Evolutionary conservation across 164 flowering plant species (phyloP).

Genomic region (Vitis amurensis): DNA sequence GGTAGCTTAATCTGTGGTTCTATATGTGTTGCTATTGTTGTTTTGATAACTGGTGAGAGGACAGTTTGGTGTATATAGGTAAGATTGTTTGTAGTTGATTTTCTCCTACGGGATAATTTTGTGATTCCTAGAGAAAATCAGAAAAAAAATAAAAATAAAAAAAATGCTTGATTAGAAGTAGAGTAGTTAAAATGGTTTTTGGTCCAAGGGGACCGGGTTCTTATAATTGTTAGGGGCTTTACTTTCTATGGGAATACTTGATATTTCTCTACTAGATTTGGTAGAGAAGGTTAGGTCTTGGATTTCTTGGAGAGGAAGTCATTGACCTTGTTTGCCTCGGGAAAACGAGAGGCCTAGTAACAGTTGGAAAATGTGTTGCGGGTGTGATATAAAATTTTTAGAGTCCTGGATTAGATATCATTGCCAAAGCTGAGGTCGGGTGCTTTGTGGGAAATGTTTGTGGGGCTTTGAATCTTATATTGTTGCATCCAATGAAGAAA

Average conservation of each 20-base stretch:
- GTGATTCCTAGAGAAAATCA: conserved; percentile 24
- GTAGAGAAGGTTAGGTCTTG: conserved; percentile 63
- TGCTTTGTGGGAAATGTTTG: too few species aligned
- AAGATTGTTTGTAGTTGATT: not conserved
- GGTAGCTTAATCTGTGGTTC: too few species aligned
- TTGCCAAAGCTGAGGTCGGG: conserved; percentile 59
- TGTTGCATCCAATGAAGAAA: conserved; percentile 17
- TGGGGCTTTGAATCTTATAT: conserved; percentile 21
- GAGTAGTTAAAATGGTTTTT: not conserved
- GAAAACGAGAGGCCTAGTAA: conserved; percentile 31
- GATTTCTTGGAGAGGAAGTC: conserved; percentile 44
- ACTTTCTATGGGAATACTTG: conserved; percentile 53
- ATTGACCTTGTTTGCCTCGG: conserved; percentile 11
- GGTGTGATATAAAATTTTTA: conserved; percentile 38
- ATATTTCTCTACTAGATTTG: conserved; percentile 45
- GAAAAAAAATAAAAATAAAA: too few species aligned
- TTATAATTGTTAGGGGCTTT: conserved; percentile 7
- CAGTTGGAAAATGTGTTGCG: conserved; percentile 47
- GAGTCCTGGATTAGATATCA: conserved; percentile 32
- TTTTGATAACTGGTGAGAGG: not conserved
- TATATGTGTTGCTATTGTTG: too few species aligned
- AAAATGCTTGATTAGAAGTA: not conserved
- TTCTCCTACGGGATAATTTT: conserved; percentile 29
- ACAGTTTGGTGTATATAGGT: not conserved
- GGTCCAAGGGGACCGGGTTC: not conserved